Conservation (phyloP, 306 rosid genomes). For the Pachyrhizus erosus region DNA sequence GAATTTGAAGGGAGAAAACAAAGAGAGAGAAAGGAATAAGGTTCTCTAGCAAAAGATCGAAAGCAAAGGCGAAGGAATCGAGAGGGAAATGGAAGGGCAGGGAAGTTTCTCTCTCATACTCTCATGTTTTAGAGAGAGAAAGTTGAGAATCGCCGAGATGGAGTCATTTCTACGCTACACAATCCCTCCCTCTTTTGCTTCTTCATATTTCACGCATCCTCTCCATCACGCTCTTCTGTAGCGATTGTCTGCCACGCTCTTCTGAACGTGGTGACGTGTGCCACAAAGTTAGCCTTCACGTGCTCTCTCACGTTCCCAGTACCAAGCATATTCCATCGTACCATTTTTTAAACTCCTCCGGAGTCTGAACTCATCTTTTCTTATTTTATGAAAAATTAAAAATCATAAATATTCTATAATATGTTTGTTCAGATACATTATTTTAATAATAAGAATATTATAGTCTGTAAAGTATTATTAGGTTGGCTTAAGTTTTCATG, state of each 20-base stretch:
- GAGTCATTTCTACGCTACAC: constrained; percentile 66
- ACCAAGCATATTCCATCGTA: constrained; percentile 36
- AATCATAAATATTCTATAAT: neutral
- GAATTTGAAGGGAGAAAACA: constrained; percentile 12
- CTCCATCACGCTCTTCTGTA: neutral
- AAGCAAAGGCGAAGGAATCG: constrained; percentile 58
- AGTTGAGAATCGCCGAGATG: constrained; percentile 45
- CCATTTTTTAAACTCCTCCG: neutral
- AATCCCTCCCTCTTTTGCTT: neutral
- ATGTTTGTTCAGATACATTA: neutral
- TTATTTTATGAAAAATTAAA: neutral
- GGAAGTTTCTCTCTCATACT: constrained; percentile 37
- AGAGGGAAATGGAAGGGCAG: constrained; percentile 37
- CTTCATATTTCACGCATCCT: neutral
- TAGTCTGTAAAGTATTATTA: neutral
- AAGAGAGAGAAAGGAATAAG: constrained; percentile 35
- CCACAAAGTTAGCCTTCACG: constrained; percentile 32
- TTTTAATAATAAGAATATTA: neutral
- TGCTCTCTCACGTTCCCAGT: neutral
- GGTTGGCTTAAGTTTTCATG: neutral
- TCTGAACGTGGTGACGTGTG: neutral
- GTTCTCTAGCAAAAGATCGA: constrained; percentile 47
- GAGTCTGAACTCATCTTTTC: neutral
- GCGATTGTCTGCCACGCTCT: neutral
- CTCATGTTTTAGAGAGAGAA: constrained; percentile 34